A percentile compares a stretch with the other conserved stretches of the same genome.
Conservation (phyloP, 768 basidiomycete genomes). For the Pulveroboletus ravenelii region DNA sequence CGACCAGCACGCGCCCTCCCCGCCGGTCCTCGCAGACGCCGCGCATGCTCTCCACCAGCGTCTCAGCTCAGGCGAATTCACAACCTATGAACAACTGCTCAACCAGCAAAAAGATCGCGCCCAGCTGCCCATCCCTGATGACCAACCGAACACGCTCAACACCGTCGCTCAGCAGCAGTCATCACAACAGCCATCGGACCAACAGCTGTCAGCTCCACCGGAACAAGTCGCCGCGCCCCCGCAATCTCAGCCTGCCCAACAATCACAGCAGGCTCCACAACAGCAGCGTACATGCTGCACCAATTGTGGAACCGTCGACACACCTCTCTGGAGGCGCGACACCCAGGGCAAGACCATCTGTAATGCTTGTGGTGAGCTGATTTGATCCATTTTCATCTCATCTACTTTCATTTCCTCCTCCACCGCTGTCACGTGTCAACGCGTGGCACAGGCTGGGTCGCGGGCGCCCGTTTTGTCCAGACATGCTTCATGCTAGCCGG, state of each 20-base stretch:
- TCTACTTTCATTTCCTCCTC: conserved; percentile 32
- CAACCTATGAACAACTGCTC: conserved; percentile 30
- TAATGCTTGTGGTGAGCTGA: conserved; percentile 81
- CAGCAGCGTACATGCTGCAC: conserved; percentile 49
- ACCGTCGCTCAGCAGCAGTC: conserved; percentile 14
- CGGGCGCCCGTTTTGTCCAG: conserved; percentile 29
- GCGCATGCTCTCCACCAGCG: conserved; percentile 28
- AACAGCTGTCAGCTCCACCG: conserved; percentile 11
- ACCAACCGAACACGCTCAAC: conserved; percentile 9
- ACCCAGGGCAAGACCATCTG: conserved; percentile 79
- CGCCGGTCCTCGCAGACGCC: conserved; percentile 20
- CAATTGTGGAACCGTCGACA: conserved; percentile 73
- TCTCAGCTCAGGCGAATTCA: conserved; percentile 26
- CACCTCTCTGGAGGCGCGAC: conserved; percentile 83
- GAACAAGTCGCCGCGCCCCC: conserved; percentile 27
- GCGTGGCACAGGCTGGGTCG: conserved; percentile 29
- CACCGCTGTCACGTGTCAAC: conserved; percentile 38
- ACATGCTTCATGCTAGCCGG: conserved; percentile 26
- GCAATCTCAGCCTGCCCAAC: conserved; percentile 23
- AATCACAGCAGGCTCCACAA: conserved; percentile 28
- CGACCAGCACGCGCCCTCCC: conserved; percentile 26
- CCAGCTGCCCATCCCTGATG: conserved; percentile 15
- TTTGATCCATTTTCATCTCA: conserved; percentile 29
- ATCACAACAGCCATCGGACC: conserved; percentile 12
- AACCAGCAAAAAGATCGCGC: conserved; percentile 29